These are phyloP conservation scores for Venturia carpophila DNA, from an alignment of 2,329 filamentous ascomycete genomes.

Conservation along the genomic window DNA sequence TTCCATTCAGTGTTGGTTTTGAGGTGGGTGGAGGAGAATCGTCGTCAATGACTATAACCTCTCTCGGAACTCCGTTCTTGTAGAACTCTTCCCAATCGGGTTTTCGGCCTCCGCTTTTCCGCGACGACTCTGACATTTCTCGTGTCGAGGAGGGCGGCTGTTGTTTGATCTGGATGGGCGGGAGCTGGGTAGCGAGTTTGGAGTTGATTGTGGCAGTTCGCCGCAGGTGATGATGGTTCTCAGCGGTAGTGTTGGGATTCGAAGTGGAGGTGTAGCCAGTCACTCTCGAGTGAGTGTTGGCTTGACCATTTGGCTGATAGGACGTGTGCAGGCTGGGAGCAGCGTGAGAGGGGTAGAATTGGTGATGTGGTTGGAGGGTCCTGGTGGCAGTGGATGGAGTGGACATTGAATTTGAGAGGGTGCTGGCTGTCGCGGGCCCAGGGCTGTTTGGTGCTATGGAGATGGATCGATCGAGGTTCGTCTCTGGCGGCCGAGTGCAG, in stretches of 20 bases:
- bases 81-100: constrained; percentile 38
- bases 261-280: constrained; percentile 22
- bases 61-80: constrained; percentile 39
- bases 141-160: neutral
- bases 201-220: constrained; percentile 30
- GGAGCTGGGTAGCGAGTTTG: constrained; percentile 16
- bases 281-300: neutral
- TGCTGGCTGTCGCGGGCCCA: neutral
- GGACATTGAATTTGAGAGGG: constrained; percentile 29
- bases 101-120: constrained; percentile 24
- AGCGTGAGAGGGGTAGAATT: constrained; percentile 3
- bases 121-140: constrained; percentile 12
- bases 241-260: constrained; percentile 27
- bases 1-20: constrained; percentile 21
- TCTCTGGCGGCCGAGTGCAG: constrained; percentile 8
- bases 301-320: neutral
- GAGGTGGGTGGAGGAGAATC: constrained; percentile 30
- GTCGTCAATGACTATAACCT: constrained; percentile 47
- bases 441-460: constrained; percentile 1
- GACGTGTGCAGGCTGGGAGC: constrained; percentile 1
- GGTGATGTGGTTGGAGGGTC: constrained; percentile 27
- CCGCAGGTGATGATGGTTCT: constrained; percentile 19
- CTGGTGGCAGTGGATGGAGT: constrained; percentile 38
- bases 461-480: neutral
- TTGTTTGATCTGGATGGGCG: constrained; percentile 14